Conservation (phyloP, 2,329 filamentous ascomycete species). For the Talaromyces rugulosus region DNA sequence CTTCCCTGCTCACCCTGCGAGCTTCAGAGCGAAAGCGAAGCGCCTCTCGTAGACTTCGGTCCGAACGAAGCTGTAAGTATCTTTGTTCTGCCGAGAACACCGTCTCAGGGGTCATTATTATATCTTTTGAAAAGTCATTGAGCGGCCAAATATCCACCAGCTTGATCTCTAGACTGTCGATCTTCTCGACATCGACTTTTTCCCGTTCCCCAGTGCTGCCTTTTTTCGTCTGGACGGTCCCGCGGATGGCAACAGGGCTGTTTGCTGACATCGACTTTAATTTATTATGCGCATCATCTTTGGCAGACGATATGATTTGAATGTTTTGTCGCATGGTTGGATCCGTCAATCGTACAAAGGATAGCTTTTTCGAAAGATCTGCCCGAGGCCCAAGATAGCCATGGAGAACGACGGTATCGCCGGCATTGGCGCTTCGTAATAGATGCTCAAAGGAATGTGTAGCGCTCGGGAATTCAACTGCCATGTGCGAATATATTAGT, state of each 20-base stretch:
- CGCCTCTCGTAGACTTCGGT: constrained; percentile 61
- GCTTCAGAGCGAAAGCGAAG: constrained; percentile 66
- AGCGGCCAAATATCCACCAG: constrained; percentile 62
- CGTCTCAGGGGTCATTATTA: constrained; percentile 71
- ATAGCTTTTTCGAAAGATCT: constrained; percentile 64
- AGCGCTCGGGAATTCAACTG: constrained; percentile 46
- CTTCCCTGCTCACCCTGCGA: constrained; percentile 49
- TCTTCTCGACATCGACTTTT: constrained; percentile 26
- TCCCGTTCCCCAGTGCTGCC: constrained; percentile 27
- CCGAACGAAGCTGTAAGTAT: constrained; percentile 80
- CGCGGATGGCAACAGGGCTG: constrained; percentile 53
- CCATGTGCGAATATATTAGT: constrained; percentile 3
- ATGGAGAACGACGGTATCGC: constrained; percentile 51
- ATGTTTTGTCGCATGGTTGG: constrained; percentile 42
- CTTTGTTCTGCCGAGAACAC: constrained; percentile 70
- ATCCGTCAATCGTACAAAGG: constrained; percentile 61
- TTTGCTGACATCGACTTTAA: constrained; percentile 45
- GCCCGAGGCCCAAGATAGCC: constrained; percentile 70
- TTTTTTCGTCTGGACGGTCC: constrained; percentile 42
- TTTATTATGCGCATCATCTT: constrained; percentile 33
- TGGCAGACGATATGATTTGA: constrained; percentile 47
- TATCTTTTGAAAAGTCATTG: constrained; percentile 68
- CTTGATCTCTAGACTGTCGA: constrained; percentile 54
- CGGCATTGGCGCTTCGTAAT: constrained; percentile 25
- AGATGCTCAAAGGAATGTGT: constrained; percentile 38